A percentile compares a stretch with the other conserved stretches of the same genome.
phyloP scores from a whole-genome alignment of 257 asterid species.

The Rubia yunnanensis region DNA sequence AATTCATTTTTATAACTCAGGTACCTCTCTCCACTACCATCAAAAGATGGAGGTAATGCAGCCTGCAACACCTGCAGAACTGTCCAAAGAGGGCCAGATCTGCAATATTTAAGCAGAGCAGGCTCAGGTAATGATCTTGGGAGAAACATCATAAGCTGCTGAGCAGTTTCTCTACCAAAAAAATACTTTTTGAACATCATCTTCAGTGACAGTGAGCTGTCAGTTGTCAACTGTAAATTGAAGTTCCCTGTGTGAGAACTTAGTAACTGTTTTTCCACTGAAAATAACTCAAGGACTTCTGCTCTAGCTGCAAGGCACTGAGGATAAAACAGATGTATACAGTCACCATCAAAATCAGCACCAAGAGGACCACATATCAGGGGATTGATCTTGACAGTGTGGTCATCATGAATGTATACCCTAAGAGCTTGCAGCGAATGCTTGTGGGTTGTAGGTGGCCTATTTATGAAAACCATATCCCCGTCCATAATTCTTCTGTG shows the following conservation, averaged over 20 bases:
- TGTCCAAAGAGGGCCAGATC: constrained; percentile 73
- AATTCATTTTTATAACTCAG: constrained; percentile 45
- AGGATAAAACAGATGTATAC: constrained; percentile 86
- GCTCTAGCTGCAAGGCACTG: constrained; percentile 95
- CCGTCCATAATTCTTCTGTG: constrained; percentile 95
- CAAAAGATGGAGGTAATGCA: constrained; percentile 59
- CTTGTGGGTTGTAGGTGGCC: constrained; percentile 98
- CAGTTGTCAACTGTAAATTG: constrained; percentile 76
- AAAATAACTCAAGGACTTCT: constrained; percentile 86
- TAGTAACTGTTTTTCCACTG: constrained; percentile 87
- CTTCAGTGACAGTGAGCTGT: constrained; percentile 69
- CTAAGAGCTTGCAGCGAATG: constrained; percentile 88
- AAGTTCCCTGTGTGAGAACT: constrained; percentile 98
- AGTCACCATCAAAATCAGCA: constrained; percentile 97
- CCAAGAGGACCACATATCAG: constrained; percentile 88
- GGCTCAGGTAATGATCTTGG: constrained; percentile 43
- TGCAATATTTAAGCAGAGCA: constrained; percentile 43
- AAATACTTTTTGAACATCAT: constrained; percentile 43
- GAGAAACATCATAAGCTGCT: constrained; percentile 81
- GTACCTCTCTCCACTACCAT: constrained; percentile 66
- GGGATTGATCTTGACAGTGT: constrained; percentile 90
- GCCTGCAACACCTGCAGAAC: constrained; percentile 64
- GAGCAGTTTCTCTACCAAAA: constrained; percentile 43
- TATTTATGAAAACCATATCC: constrained; percentile 77
- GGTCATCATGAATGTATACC: constrained; percentile 81